Percentiles rank a stretch among this genome's conserved stretches.
Evolutionary conservation across 2,329 filamentous ascomycete genomes (phyloP).

Genomic region (Colletotrichum incanum): DNA sequence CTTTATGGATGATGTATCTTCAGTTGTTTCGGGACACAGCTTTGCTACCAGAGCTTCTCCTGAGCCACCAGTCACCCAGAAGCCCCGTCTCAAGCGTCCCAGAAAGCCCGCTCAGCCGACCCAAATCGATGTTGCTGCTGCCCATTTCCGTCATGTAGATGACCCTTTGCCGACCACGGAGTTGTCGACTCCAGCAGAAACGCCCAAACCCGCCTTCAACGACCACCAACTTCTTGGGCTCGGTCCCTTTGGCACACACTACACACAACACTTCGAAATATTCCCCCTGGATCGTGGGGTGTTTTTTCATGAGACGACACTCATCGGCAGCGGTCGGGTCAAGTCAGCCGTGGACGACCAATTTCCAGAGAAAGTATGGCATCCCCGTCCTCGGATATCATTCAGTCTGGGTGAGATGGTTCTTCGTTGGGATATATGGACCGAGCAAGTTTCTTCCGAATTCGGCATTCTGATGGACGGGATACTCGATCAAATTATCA

Average conservation of each 20-base stretch:
- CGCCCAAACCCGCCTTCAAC: constrained; percentile 21
- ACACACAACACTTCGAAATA: constrained; percentile 74
- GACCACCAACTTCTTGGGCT: constrained; percentile 57
- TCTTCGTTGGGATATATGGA: constrained; percentile 71
- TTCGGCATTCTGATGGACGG: constrained; percentile 74
- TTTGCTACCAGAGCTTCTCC: constrained; percentile 10
- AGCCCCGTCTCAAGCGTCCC: constrained; percentile 47
- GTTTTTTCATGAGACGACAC: constrained; percentile 73
- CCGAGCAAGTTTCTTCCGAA: constrained; percentile 72
- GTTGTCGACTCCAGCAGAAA: constrained; percentile 34
- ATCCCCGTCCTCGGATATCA: constrained; percentile 53
- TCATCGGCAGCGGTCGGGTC: constrained; percentile 70
- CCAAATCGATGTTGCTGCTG: constrained; percentile 64
- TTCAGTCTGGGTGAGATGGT: constrained; percentile 65
- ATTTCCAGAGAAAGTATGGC: constrained; percentile 49
- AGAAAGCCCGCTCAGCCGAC: constrained; percentile 63
- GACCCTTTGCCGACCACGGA: constrained; percentile 61
- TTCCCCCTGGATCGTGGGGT: constrained; percentile 70
- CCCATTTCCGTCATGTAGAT: constrained; percentile 68
- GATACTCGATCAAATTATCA: constrained; percentile 63
- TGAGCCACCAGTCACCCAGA: constrained; percentile 12
- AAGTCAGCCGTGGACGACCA: constrained; percentile 54
- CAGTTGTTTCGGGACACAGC: constrained; percentile 26
- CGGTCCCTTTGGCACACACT: constrained; percentile 73
- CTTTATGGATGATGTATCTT: constrained; percentile 28